Evolutionary conservation across 202 grass and related monocot species (phyloP).

Genomic region (Panicum hallii): DNA sequence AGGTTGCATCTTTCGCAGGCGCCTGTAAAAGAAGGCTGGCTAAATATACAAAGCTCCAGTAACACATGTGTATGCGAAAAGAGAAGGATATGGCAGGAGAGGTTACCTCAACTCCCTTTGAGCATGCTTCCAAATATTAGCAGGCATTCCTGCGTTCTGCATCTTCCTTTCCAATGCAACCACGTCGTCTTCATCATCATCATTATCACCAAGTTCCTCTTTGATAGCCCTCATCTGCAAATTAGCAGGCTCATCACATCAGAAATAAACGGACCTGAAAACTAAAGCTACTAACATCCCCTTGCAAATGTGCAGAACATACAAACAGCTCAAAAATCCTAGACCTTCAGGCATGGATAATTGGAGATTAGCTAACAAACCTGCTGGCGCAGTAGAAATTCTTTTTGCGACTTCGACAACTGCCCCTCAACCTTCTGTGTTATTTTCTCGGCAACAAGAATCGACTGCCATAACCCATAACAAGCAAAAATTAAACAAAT

Average conservation of each 20-base stretch:
- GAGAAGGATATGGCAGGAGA: slow-evolving; percentile 46
- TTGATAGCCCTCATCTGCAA: slow-evolving; percentile 98
- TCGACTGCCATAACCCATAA: slow-evolving; percentile 69
- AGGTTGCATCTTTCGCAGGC: slow-evolving; percentile 93
- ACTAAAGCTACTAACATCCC: slow-evolving; percentile 13
- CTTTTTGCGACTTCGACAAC: slow-evolving; percentile 95
- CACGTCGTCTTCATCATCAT: slow-evolving; percentile 97
- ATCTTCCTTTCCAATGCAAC: slow-evolving; percentile 98
- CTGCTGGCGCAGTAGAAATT: slow-evolving; percentile 96
- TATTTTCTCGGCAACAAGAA: slow-evolving; percentile 99
- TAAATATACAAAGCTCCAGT: slow-evolving; percentile 21
- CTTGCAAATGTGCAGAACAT: slow-evolving; percentile 12
- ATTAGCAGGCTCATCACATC: slow-evolving; percentile 14
- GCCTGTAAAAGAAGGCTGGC: slow-evolving; percentile 56
- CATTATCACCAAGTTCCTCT: slow-evolving; percentile 96
- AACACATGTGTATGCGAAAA: background rate
- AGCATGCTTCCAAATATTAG: slow-evolving; percentile 98
- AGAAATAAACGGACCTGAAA: slow-evolving; percentile 24
- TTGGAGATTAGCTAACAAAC: slow-evolving; percentile 43
- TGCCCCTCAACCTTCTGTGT: slow-evolving; percentile 98
- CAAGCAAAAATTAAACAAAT: slow-evolving; percentile 37
- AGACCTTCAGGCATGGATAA: background rate
- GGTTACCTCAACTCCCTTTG: slow-evolving; percentile 91
- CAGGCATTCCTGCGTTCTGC: slow-evolving; percentile 95
- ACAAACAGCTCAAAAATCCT: background rate